These are phyloP conservation scores for Candida easanensis DNA, from an alignment of 805 yeast species.

Conservation along the genomic window DNA sequence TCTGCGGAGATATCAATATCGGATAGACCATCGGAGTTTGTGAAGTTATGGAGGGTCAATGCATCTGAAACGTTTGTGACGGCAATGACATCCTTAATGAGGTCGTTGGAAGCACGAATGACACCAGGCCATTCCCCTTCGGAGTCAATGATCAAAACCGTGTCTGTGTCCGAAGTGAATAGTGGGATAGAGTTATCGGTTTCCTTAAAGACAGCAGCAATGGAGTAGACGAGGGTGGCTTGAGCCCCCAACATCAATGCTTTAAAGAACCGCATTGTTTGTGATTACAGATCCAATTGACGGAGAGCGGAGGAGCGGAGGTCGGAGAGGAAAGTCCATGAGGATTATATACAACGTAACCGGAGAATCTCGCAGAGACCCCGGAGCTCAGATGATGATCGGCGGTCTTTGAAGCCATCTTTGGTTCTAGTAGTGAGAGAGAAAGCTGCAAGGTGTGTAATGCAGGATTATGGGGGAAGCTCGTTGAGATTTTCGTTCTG, in stretches of 20 bases:
- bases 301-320: too few relatives aligned
- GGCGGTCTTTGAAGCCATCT: too few relatives aligned
- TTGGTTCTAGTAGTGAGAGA: too few relatives aligned
- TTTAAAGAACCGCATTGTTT: slow-evolving; percentile 1
- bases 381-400: too few relatives aligned
- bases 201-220: slow-evolving; percentile 4
- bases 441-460: too few relatives aligned
- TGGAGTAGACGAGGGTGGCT: not conserved
- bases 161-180: slow-evolving; percentile 1
- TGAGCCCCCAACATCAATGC: not conserved
- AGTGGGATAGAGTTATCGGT: slow-evolving; percentile 2
- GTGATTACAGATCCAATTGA: not conserved
- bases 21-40: not conserved
- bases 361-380: too few relatives aligned
- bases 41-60: not conserved
- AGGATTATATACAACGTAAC: too few relatives aligned
- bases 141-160: slow-evolving; percentile 2
- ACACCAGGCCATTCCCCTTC: slow-evolving; percentile 15
- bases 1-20: slow-evolving; percentile 3
- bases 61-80: slow-evolving; percentile 5
- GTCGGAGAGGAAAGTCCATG: too few relatives aligned
- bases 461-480: too few relatives aligned
- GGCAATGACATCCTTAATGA: slow-evolving; percentile 6
- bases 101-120: slow-evolving; percentile 9
- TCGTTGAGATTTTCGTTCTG: too few relatives aligned